Evolutionary conservation across 2,329 filamentous ascomycete species (phyloP), one percentile per base, ranked within the genome.

Genomic region (Dactylellina haptotyla): DNA sequence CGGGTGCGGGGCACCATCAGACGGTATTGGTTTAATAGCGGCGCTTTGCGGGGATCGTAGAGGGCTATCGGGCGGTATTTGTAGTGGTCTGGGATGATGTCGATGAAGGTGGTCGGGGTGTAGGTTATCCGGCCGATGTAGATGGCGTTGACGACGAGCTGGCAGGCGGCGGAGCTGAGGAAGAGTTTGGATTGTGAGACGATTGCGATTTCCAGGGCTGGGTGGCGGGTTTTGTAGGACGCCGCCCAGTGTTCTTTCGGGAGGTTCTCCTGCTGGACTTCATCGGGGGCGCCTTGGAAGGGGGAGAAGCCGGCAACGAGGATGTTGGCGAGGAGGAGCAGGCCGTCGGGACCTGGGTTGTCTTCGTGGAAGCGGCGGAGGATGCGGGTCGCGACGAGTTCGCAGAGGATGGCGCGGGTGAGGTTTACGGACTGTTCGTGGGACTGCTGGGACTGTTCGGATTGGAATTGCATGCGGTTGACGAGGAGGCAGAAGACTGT

Each of bases 31-130:
- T 96, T 94, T 20, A 96, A 84, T 25, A 93, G 79, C 0, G 90
- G 90, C 3, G 89, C 90, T 75, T 88, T 87, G 14, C 89, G 84
- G 0, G 91, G 92, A 78, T 93, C 89, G 80, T 95, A 95, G 0
- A 95, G 82, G 5, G 90, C 89, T 62, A 95, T 93, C 1, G 90
- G 90, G 76, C 90, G 90, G 78, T 90, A 86, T 81, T 95, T 95
- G 83, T 95, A 96, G 77, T 90, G 88, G 79, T 95, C 92, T 0
- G 92, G 91, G 51, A 96, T 87, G 69, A 96, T 90, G 80, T 95
- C 90, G 80, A 94, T 87, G 79, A 92, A 93, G 0, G 88, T 88
- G 0, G 89, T 91, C 0, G 92, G 92, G 1, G 91, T 94, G 79
- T 95, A 95, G 34, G 93, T 88, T 73, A 96, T 86, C 32, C 90